Percentiles rank a stretch among this genome's conserved stretches.
Evolutionary conservation across 2,329 filamentous ascomycete genomes (phyloP).

Genomic region (Epicoccum nigrum): DNA sequence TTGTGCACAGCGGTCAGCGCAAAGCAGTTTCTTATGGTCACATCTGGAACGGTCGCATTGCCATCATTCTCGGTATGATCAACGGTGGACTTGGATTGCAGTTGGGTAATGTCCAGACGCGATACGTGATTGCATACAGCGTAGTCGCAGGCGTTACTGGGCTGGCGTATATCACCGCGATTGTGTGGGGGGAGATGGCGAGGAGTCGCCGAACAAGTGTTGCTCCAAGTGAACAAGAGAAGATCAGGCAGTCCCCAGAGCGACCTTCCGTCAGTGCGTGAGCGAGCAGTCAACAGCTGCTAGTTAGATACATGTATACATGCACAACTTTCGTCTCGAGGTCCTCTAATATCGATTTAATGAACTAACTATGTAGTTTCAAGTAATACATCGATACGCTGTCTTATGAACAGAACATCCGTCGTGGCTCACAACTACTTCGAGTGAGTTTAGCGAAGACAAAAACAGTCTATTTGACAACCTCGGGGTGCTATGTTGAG

Average conservation of each 20-base stretch:
- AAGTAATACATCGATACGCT: too few species aligned
- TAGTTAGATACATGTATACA: not conserved
- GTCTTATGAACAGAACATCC: too few species aligned
- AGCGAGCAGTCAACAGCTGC: not conserved
- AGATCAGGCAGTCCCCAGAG: constrained; percentile 3
- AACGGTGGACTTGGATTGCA: constrained; percentile 61
- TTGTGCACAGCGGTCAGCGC: constrained; percentile 51
- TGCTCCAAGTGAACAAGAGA: constrained; percentile 9
- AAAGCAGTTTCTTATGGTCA: constrained; percentile 55
- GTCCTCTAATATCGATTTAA: too few species aligned
- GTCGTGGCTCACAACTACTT: too few species aligned
- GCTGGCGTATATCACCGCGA: constrained; percentile 1
- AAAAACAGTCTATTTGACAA: too few species aligned
- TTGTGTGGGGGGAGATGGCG: constrained; percentile 6
- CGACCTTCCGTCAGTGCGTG: constrained; percentile 1
- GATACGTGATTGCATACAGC: constrained; percentile 52
- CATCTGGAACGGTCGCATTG: constrained; percentile 59
- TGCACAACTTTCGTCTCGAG: too few species aligned
- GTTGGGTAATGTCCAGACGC: constrained; percentile 26
- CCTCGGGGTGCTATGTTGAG: too few species aligned
- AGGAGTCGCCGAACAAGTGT: constrained; percentile 4
- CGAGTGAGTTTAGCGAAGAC: too few species aligned
- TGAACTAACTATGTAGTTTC: too few species aligned
- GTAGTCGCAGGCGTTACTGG: constrained; percentile 56
- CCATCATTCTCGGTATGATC: constrained; percentile 59